Base-by-base conservation (phyloP, 1,139 yeast genomes). In the Candida pseudocylindracea region DNA sequence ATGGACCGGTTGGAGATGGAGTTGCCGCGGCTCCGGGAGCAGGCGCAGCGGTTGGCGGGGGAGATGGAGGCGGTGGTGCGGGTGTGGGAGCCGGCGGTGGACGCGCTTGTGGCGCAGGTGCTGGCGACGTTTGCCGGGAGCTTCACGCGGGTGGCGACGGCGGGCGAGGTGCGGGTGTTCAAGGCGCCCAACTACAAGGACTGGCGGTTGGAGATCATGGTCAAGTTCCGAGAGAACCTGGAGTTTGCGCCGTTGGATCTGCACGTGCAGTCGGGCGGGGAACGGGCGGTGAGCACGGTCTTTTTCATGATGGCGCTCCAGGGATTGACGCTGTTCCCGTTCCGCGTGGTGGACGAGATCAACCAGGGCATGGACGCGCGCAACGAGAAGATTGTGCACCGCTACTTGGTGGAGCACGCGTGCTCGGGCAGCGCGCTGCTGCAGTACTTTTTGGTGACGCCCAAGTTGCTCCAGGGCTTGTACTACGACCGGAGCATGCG, bases 361-460 rank as follows among this genome's bases (percentile, higher is more conserved):
- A 91, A 91, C 50, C 99, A 91, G 54, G 99, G 98, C 40, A 85
- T 91, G 96, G 99, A 91, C 53, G 81, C 93, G 8, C 67, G 68
- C 38, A 88, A 88, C 46, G 98, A 91, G 51, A 68, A 91, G 39
- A 63, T 70, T 54, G 91, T 92, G 2, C 95, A 88, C 46, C 67
- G 70, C 39, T 68, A 80, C 40, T 73, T 91, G 63, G 95, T 88
- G 3, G 72, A 75, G 36, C 72, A 78, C 31, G 91, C 96, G 0
- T 79, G 93, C 45, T 58, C 60, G 26, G 50, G 52, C 31, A 15
- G 20, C 20, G 57, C 67, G 1, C 63, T 70, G 10, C 63, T 72
- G 4, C 95, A 85, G 46, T 88, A 85, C 50, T 83, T 88, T 45
- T 60, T 88, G 47, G 81, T 88, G 30, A 88, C 98, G 0, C 99